Evolutionary conservation across 2,329 filamentous ascomycete genomes (phyloP), one percentile per base, ranked within the genome.

Genomic region (Alternaria infectoria): DNA sequence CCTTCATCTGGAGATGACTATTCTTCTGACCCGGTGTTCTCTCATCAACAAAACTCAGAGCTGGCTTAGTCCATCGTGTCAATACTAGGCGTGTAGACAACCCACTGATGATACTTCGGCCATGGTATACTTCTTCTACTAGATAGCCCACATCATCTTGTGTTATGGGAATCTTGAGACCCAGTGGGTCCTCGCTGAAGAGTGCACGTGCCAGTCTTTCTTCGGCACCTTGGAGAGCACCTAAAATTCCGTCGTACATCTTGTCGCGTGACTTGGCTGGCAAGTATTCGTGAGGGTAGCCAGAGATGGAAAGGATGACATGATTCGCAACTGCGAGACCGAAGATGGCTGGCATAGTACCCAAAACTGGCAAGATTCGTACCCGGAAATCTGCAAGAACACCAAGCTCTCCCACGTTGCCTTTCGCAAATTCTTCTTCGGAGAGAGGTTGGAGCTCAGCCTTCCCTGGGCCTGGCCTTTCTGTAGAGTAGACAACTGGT

Each of bases 321-420:
- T 98, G 93, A 80, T 98, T 99, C 5, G 96, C 96, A 9, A 92
- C 88, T 0, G 91, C 92, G 59, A 97, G 91, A 9, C 96, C 96
- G 78, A 99, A 99, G 1, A 98, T 90, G 3, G 96, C 95, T 0
- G 96, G 96, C 94, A 99, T 97, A 0, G 96, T 99, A 1, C 96
- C 96, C 4, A 99, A 83, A 0, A 99, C 96, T 0, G 96, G 96
- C 9, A 99, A 81, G 61, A 99, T 99, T n/a, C 96, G 87, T 10
- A 97, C 93, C 23, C 96, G 87, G 79, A 99, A 99, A 77, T 97
- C 94, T 2, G 94, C 92, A 54, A 99, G 86, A 0, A 96, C 92
- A 46, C 93, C 92, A 0, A 98, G 85, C 69, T 97, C 94, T 25
- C 91, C 90, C 0, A 98, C 93, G 17, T 89, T 85, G 17, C 96